Evolutionary conservation across 1,284 basidiomycete genomes (phyloP), one percentile per base, ranked within the genome.

Genomic region (Ceratobasidium sp.): DNA sequence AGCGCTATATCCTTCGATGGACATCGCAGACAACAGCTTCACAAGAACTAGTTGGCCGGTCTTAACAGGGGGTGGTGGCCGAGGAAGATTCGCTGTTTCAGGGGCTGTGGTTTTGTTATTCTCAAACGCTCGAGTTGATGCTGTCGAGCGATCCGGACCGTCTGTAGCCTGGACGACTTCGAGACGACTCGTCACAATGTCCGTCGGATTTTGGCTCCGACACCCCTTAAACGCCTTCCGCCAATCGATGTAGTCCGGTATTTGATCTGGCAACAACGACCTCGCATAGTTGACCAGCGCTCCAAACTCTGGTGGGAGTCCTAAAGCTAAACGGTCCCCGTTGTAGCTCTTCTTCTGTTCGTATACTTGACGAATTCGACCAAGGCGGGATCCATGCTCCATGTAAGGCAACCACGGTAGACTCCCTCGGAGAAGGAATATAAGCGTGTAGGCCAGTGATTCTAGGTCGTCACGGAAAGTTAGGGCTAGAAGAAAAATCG

Each of bases 351-450:
- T 36, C 17, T 59, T 60, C 11, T 60, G 59, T 31, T 60, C 59
- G 86, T 86, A 54, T 85, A 85, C 22, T 85, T 85, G 45, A 85
- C 86, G 75, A 91, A 87, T 15, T 86, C 79, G 78, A 11, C 63
- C 48, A 17, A 1, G 2, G 87, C 86, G 53, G 92, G 80, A 80
- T 93, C 93, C 54, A 89, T 87, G 78, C 90, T 90, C 33, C 89
- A 86, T 75, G 93, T 93, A 74, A 90, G 84, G 77, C 91, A 94
- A 90, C 96, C 96, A 97, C 0, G 96, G 96, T 3, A 97, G 87
- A 24, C 91, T 92, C 41, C 96, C 95, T 47, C 95, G 92, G 51
- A 97, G 86, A 85, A 97, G 96, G 83, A 97, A 97, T 79, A 97
- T 93, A 79, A 97, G 88, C 85, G 97, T 95, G 84, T 97, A 97